Evolutionary conservation across 140 eudicot species (phyloP), one percentile per base, ranked within the genome.

Genomic region (Erigeron philadelphicus): DNA sequence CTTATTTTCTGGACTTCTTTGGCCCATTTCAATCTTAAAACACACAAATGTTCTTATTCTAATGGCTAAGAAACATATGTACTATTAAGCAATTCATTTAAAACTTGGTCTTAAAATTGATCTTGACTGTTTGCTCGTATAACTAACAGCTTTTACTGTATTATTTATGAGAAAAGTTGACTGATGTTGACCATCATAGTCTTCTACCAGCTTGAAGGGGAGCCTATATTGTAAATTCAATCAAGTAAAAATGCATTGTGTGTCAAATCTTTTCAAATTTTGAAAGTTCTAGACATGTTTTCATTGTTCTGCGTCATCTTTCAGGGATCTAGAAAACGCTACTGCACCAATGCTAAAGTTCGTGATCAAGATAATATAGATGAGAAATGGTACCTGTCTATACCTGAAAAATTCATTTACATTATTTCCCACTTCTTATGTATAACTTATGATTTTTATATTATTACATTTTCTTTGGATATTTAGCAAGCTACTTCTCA

Each of bases 241-340:
- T 68, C 44, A 35, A 52, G 8, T 68, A 68, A 18, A 16, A 38
- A 35, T 35, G 64, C 44, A 15, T 46, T 16, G 10, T 16, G 17
- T 43, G 54, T 16, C 56, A 9, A 10, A 38, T 7, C 19, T 50
- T 54, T 61, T 60, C 31, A 53, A n/a, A 19, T 9, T 53, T 19
- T 63, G 18, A 53, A 63, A 8, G 63, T 25, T 21, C 10, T 13
- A 11, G 44, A 31, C 54, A 68, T 15, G 4, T 70, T 62, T 61
- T 72, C 49, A 66, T 56, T 10, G 58, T 21, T 19, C 63, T 57
- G 12, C 17, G 46, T 56, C 35, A 59, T 66, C 61, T 74, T 79
- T 68, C 87, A 93, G 96, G 98, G 94, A 78, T 89, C 98, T 66
- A 80, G 95, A 75, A 93, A 86, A 76, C 92, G 85, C 53, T 93